These are phyloP conservation scores for Hypoxylon perforatum DNA, from an alignment of 495 filamentous ascomycete genomes.

Conservation along the genomic window DNA sequence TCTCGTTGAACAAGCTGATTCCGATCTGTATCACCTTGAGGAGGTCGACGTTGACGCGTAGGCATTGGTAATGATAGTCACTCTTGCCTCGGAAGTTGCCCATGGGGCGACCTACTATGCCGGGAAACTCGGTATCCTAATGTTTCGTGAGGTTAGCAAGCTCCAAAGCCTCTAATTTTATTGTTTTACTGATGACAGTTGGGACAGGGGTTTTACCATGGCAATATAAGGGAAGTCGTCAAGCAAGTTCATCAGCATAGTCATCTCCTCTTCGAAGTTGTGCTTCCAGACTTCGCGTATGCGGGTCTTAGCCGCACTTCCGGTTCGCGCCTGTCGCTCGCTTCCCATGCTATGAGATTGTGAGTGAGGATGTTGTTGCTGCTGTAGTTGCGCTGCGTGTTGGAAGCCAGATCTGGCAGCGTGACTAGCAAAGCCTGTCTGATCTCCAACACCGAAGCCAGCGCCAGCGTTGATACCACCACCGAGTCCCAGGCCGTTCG, in stretches of 20 bases:
- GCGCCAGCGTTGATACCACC: constrained; percentile 56
- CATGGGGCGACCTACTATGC: constrained; percentile 94
- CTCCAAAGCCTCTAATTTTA: not conserved
- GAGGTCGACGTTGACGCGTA: constrained; percentile 96
- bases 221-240: constrained; percentile 94
- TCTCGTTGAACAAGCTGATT: constrained; percentile 87
- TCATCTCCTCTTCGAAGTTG: constrained; percentile 92
- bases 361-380: constrained; percentile 62
- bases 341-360: constrained; percentile 61
- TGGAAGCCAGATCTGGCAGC: constrained; percentile 88
- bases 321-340: constrained; percentile 54
- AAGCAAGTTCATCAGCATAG: constrained; percentile 77
- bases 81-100: constrained; percentile 92
- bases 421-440: constrained; percentile 87
- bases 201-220: constrained; percentile 73
- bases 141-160: constrained; percentile 38
- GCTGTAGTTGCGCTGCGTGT: constrained; percentile 79
- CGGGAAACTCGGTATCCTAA: constrained; percentile 97
- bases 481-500: constrained; percentile 70
- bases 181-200: not conserved
- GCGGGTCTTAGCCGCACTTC: constrained; percentile 67
- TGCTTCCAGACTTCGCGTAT: constrained; percentile 96
- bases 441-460: constrained; percentile 70
- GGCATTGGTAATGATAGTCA: constrained; percentile 97
- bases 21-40: constrained; percentile 97